Evolutionary conservation across 164 flowering plant species (phyloP).

Genomic region (Euptelea pleiosperma): DNA sequence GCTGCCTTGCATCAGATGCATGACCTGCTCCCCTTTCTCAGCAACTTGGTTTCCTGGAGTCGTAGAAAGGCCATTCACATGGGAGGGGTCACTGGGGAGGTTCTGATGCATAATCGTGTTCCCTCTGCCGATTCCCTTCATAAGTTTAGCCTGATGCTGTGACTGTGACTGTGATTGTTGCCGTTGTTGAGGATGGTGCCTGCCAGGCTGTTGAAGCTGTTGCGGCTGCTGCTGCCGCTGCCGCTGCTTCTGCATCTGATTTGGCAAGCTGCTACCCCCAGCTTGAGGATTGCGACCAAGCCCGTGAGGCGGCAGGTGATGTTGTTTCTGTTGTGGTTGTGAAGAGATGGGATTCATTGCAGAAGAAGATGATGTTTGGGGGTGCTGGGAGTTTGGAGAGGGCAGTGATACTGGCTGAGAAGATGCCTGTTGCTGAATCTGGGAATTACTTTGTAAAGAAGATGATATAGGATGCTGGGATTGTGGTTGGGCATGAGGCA

Average conservation of each 20-base stretch:
- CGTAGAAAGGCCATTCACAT: slow-evolving; percentile 49
- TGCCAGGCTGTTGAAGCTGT: slow-evolving; percentile 53
- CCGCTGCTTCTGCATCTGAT: slow-evolving; percentile 63
- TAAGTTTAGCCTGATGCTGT: slow-evolving; percentile 63
- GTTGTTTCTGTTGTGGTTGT: slow-evolving; percentile 63
- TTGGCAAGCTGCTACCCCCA: slow-evolving; percentile 37
- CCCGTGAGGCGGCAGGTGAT: slow-evolving; percentile 49
- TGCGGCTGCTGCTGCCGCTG: slow-evolving; percentile 61
- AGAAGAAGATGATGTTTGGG: slow-evolving; percentile 43
- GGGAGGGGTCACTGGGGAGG: slow-evolving; percentile 46
- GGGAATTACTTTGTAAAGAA: slow-evolving; percentile 51
- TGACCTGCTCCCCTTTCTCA: slow-evolving; percentile 60
- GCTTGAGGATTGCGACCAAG: slow-evolving; percentile 43
- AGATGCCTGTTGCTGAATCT: slow-evolving; percentile 48
- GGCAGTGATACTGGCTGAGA: slow-evolving; percentile 47
- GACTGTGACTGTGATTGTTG: slow-evolving; percentile 51
- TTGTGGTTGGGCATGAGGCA: slow-evolving; percentile 52
- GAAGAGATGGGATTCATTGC: slow-evolving; percentile 52
- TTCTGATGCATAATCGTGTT: slow-evolving; percentile 52
- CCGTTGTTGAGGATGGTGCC: slow-evolving; percentile 67
- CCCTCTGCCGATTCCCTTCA: slow-evolving; percentile 72
- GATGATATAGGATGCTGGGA: slow-evolving; percentile 64
- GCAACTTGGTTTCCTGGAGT: slow-evolving; percentile 43
- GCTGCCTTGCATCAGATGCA: slow-evolving; percentile 49
- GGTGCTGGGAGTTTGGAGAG: slow-evolving; percentile 26